Percentiles rank a stretch among this genome's conserved stretches.
Conservation (phyloP, 2,329 filamentous ascomycete species). For the Akanthomyces dipterigenus region DNA sequence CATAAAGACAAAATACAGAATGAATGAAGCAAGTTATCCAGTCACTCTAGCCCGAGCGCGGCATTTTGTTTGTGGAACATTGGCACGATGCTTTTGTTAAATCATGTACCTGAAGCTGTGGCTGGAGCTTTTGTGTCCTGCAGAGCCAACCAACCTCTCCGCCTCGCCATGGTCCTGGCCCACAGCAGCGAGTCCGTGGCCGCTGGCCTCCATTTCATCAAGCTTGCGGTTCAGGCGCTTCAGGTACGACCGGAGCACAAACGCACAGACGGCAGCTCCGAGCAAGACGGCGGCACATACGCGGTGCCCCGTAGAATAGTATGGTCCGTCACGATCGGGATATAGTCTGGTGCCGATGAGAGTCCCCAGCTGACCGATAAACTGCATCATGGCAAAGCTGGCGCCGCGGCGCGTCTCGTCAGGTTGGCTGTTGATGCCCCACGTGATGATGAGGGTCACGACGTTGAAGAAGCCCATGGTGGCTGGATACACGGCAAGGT, state of each 20-base stretch:
- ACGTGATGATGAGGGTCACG: slow-evolving; percentile 78
- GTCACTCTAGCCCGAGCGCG: not conserved
- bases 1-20: slow-evolving; percentile 6
- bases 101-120: slow-evolving; percentile 42
- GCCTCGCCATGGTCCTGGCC: slow-evolving; percentile 25
- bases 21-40: not conserved
- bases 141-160: slow-evolving; percentile 32
- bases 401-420: slow-evolving; percentile 63
- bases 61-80: not conserved
- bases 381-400: slow-evolving; percentile 73
- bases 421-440: slow-evolving; percentile 81
- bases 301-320: slow-evolving; percentile 56
- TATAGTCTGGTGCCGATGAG: slow-evolving; percentile 62
- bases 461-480: slow-evolving; percentile 76
- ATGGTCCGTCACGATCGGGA: slow-evolving; percentile 52
- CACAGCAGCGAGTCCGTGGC: not conserved
- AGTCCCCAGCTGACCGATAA: slow-evolving; percentile 75
- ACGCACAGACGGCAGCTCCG: slow-evolving; percentile 49
- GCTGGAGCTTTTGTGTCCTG: slow-evolving; percentile 17
- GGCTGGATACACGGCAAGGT: slow-evolving; percentile 72
- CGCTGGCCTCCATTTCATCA: slow-evolving; percentile 28
- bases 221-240: slow-evolving; percentile 41
- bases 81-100: slow-evolving; percentile 19
- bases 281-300: slow-evolving; percentile 58
- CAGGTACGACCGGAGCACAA: slow-evolving; percentile 47